A percentile compares a stretch with the other conserved stretches of the same genome.
These are phyloP conservation scores for Colletotrichum sidae DNA, from an alignment of 2,329 filamentous ascomycete genomes.

Conservation along the genomic window DNA sequence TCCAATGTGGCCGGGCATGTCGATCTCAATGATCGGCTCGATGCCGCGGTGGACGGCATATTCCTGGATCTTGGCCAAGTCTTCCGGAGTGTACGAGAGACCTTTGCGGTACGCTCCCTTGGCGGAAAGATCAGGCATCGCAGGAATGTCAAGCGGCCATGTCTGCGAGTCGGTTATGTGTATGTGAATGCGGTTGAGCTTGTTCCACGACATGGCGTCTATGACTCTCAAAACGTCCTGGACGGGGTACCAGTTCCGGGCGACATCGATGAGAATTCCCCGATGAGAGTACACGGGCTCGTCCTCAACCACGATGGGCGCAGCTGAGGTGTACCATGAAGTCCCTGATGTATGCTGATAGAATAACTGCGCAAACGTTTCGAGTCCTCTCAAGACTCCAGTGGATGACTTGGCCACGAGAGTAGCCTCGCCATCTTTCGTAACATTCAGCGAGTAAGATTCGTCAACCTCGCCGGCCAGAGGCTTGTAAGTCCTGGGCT, in stretches of 20 bases:
- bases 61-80: constrained; percentile 75
- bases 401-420: constrained; percentile 75
- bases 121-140: constrained; percentile 76
- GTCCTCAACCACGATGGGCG: constrained; percentile 80
- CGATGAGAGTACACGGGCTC: constrained; percentile 80
- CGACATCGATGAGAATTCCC: constrained; percentile 83
- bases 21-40: constrained; percentile 80
- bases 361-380: constrained; percentile 84
- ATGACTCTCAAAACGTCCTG: constrained; percentile 79
- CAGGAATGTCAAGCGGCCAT: constrained; percentile 85
- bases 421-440: constrained; percentile 66
- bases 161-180: constrained; percentile 87
- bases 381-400: constrained; percentile 78
- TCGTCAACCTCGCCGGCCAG: constrained; percentile 76
- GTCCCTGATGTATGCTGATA: constrained; percentile 72
- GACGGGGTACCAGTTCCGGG: constrained; percentile 77
- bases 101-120: constrained; percentile 79
- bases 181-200: constrained; percentile 85
- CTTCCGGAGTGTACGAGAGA: constrained; percentile 74
- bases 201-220: constrained; percentile 81
- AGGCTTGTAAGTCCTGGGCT: constrained; percentile 68
- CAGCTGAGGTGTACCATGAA: constrained; percentile 74
- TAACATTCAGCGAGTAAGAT: constrained; percentile 76
- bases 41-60: constrained; percentile 78
- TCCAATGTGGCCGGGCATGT: constrained; percentile 84